Evolutionary conservation across 2,329 filamentous ascomycete species (phyloP), one percentile per base, ranked within the genome.

Genomic region (Eutypella sp.): DNA sequence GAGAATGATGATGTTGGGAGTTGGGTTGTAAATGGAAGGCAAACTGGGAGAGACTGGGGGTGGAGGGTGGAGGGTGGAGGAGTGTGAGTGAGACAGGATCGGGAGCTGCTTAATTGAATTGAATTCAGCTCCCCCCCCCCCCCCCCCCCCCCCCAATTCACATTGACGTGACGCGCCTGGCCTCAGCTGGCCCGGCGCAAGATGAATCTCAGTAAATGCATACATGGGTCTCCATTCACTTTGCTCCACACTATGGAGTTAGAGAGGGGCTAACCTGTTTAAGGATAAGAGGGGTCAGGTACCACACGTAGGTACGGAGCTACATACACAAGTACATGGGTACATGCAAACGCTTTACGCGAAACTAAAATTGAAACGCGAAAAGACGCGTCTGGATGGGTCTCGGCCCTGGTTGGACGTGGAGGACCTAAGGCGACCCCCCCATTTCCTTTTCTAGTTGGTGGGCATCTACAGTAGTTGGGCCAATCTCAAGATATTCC

Each of bases 311-410:
- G 6, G n/a, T 22, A 37, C n/a, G 8, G 18, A 8, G 3, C 16
- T 22, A 39, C 36, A 23, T 39, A 4, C 5, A 15, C 3, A 39
- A 11, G 11, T 39, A 39, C 10, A 13, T 22, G 19, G 20, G 36
- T 39, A 39, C 36, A 3, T 47, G 55, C 51, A 57, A 59, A 53
- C 58, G 54, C 58, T 60, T 57, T 53, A 60, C 58, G 55, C 57
- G 56, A 43, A 38, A n/a, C 10, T 8, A 42, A 41, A 15, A 47
- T 45, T 24, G 23, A 51, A 56, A 41, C 55, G 47, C 54, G 52
- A 54, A 27, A 45, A 47, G 46, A 47, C 47, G 45, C 52, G 46
- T 53, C 53, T 52, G n/a, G n/a, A n/a, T n/a, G n/a, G n/a, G n/a
- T n/a, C n/a, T n/a, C n/a, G n/a, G n/a, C n/a, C n/a, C n/a, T n/a